Percentiles rank a stretch among this genome's conserved stretches.
Conservation (phyloP, 768 basidiomycete genomes). For the Leccinum subtestaceum region DNA sequence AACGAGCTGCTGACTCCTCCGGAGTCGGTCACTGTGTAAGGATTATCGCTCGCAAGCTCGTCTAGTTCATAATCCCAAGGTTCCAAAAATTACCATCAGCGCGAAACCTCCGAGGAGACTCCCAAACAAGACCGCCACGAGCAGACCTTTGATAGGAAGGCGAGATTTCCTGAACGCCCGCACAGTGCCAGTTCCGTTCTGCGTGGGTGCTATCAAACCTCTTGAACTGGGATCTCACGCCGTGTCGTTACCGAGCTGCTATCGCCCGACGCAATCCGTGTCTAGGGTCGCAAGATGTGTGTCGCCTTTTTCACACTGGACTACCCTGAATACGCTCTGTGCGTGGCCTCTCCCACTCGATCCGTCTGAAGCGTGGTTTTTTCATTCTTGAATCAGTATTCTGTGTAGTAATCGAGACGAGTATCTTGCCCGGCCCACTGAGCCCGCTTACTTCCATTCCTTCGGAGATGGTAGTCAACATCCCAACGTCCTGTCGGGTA, state of each 20-base stretch:
- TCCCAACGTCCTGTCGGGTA: constrained; percentile 63
- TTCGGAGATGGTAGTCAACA: constrained; percentile 40
- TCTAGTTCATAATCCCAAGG: constrained; percentile 1
- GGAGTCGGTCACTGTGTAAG: not conserved
- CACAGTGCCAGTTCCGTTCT: not conserved
- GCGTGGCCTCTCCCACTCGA: constrained; percentile 20
- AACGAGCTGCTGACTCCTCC: not conserved
- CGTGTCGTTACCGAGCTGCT: not conserved
- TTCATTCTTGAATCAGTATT: constrained; percentile 44
- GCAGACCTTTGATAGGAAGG: constrained; percentile 9
- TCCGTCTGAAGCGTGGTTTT: not conserved
- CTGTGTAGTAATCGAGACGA: constrained; percentile 80
- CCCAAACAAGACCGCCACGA: constrained; percentile 4
- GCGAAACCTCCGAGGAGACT: constrained; percentile 9
- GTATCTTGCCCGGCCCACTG: constrained; percentile 61
- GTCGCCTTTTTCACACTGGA: constrained; percentile 76
- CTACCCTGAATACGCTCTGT: constrained; percentile 79
- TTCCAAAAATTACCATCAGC: not conserved
- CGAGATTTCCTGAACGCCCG: not conserved
- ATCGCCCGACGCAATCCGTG: not conserved
- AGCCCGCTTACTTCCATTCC: constrained; percentile 63
- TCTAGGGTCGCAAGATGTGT: constrained; percentile 52
- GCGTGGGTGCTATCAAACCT: constrained; percentile 1
- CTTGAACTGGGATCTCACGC: not conserved
- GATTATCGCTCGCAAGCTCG: not conserved